Percentiles rank a stretch among this genome's conserved stretches.
Evolutionary conservation across 2,329 filamentous ascomycete species (phyloP).

Genomic region (Penicillium sp.): DNA sequence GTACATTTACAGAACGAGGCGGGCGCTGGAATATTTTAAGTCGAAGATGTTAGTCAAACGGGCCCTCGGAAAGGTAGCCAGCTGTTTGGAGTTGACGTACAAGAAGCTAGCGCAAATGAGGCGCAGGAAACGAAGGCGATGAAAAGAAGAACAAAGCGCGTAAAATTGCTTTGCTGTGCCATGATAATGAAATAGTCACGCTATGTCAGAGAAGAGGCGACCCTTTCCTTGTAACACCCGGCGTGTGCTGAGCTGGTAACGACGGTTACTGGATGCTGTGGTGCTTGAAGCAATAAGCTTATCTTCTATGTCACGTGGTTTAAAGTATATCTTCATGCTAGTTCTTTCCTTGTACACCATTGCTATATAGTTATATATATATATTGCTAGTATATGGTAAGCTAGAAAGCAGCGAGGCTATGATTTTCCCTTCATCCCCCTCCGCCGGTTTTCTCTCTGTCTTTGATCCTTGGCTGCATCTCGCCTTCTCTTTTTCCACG

Average conservation of each 20-base stretch:
- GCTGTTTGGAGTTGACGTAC: slow-evolving; percentile 27
- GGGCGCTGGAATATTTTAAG: slow-evolving; percentile 34
- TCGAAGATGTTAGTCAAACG: slow-evolving; percentile 3
- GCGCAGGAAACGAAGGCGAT: slow-evolving; percentile 32
- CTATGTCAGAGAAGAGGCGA: not conserved
- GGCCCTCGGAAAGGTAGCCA: not conserved
- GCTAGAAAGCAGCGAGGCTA: slow-evolving; percentile 2
- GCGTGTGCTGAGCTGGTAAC: not conserved
- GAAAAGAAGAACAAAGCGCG: slow-evolving; percentile 31
- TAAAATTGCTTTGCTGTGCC: slow-evolving; percentile 23
- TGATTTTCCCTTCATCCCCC: slow-evolving; percentile 49
- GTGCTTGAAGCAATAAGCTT: not conserved
- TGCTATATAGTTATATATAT: not conserved
- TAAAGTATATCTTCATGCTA: not conserved
- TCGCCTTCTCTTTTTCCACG: slow-evolving; percentile 60
- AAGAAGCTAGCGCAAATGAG: slow-evolving; percentile 39
- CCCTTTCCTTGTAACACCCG: not conserved
- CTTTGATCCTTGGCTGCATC: slow-evolving; percentile 65
- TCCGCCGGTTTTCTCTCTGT: slow-evolving; percentile 63
- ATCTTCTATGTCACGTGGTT: not conserved
- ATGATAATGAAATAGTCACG: slow-evolving; percentile 24
- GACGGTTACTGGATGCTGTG: not conserved
- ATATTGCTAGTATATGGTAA: not conserved
- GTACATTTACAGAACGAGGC: slow-evolving; percentile 76
- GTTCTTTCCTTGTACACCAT: not conserved